Base-by-base conservation (phyloP, 2,329 filamentous ascomycete species). In the Fusarium newnesense region DNA sequence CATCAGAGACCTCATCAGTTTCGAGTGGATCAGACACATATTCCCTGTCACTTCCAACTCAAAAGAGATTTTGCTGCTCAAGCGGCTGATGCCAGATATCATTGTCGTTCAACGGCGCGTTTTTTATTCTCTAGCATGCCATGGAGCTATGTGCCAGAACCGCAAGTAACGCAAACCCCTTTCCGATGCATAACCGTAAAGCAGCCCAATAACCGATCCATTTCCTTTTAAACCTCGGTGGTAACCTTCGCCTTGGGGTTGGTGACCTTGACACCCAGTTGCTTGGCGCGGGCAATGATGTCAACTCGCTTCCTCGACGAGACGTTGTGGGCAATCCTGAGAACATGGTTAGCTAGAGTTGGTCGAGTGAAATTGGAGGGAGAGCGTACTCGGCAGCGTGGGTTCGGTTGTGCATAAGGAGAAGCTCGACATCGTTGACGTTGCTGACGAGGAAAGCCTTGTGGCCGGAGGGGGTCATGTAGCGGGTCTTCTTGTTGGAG, bases 361-460 rank as follows among this genome's bases (percentile, higher is more conserved):
- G 32, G 9, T 32, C 18, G 5, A 28, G 13, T 40, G n/a, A 1
- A 2, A 7, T 12, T 24, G 15, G 1, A 47, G 32, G 16, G 47
- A 40, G 9, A 66, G 91, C 94, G 81, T 95, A 98, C 95, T 99
- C 96, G 84, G 96, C 96, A 85, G 96, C 96, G 88, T 94, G 98
- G 87, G 95, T 97, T 85, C 93, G 93, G 94, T 98, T 98, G 93
- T 99, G 96, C 96, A 99, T 99, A 82, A 99, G 90, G 83, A 99
- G 92, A 75, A 99, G 93, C 87, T 99, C 96, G 83, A 99, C 92
- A 81, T 99, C 96, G 85, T 92, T 91, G 86, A 91, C 86, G 91
- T 99, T 99, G 92, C 93, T 94, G 88, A 99, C 96, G 84, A 98
- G 92, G 93, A 99, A 99, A 78, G 96, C 94, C 92, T 98, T 98